Evolutionary conservation across 352 stramenopile genomes (phyloP), one percentile per base, ranked within the genome.

Genomic region (Plasmopara viticola): DNA sequence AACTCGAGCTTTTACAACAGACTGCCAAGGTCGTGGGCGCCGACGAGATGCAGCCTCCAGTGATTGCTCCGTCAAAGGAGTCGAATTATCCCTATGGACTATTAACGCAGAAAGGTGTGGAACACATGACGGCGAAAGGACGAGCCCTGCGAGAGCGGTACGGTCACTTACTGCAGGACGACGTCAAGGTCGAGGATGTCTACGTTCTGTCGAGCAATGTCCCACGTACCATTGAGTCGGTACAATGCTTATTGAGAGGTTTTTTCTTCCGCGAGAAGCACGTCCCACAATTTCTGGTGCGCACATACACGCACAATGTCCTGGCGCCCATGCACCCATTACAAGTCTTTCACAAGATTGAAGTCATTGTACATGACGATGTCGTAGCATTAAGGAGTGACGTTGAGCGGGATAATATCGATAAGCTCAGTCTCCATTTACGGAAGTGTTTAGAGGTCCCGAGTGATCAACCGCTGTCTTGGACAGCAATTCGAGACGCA

Each of bases 141-240:
- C 69, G 66, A 17, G 30, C 53, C 2, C 64, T 92, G 12, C 64
- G 64, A 0, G 58, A 68, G 12, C 53, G 57, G 15, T 92, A 92
- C 64, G 64, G 54, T 18, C 38, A 62, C 25, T 57, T 87, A 15
- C 9, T 91, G 38, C 20, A 28, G 38, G 20, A 47, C 48, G 33
- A 73, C 39, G 53, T 65, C 15, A 66, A 69, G 44, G 6, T 25
- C 9, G 62, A 85, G 18, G 51, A 76, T 59, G 62, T 92, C n/a
- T 86, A 82, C 55, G 75, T 92, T 48, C 68, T 89, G 30, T 90
- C 82, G 37, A 90, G 77, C 48, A 86, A 75, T 55, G 70, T 90
- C 0, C 76, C 78, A 5, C 77, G 82, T 49, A 86, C 73, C 30
- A 79, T 92, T 33, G 68, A 88, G 59, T 92, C 82, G 14, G 78